Evolutionary conservation across 306 rosid genomes (phyloP), one percentile per base, ranked within the genome.

Genomic region (Glycyrrhiza uralensis): DNA sequence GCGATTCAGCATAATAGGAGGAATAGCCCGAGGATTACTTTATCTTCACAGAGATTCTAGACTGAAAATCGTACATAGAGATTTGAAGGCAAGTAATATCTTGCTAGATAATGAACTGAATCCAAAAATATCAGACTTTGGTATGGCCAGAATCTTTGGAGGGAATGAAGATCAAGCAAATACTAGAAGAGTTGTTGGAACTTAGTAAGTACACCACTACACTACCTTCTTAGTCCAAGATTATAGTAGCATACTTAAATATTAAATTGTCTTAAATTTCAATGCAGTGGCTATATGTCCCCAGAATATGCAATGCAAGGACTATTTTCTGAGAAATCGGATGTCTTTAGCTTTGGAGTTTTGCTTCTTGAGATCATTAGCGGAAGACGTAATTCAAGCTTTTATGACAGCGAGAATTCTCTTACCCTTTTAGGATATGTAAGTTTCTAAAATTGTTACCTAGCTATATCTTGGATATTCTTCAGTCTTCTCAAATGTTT

Each of bases 61-160:
- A 7, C 50, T 66, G 29, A 58, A 7, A 22, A 73, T 73, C 4
- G 59, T 74, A 4, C 66, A 67, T 35, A 74, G 76, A 29, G 72
- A 74, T 39, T 12, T 79, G 22, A 74, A 74, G 30, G 50, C 75
- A 5, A 67, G 83, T 50, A 74, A 74, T 36, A 67, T 79, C 29
- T 58, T 79, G 59, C 14, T 74, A 3, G 61, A 74, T 67, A 39
- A 2, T 10, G 63, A 72, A 0, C 11, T 72, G 3, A 72, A 79
- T 62, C 78, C 74, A 45, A 72, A 79, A 62, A 78, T 71, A 49
- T 71, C 69, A 9, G 57, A 64, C 10, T 79, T 79, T 65, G 82
- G 78, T 32, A 9, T 55, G 69, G 74, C 69, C 0, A 79, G 13
- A 42, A 72, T 72, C 13, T 79, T 63, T 64, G 17, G 55, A 3